These are phyloP conservation scores for Silene vulgaris DNA, from an alignment of 179 eudicot species.

Conservation along the genomic window DNA sequence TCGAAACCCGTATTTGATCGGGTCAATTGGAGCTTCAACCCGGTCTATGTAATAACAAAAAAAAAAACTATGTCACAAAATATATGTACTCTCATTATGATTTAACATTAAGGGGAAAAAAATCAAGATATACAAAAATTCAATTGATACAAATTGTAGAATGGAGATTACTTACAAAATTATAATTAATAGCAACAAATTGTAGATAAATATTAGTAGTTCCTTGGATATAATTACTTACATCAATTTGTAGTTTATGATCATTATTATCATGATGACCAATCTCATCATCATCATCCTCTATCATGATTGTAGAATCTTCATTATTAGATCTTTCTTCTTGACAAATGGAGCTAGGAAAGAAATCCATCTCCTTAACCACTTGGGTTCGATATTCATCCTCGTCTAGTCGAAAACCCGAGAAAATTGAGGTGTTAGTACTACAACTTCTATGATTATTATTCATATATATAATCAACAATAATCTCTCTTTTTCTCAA, in stretches of 20 bases:
- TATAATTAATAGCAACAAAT: no score
- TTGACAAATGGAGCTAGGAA: slow-evolving; percentile 17
- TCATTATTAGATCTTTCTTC: slow-evolving; percentile 5
- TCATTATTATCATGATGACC: slow-evolving; percentile 11
- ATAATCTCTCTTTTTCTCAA: background rate
- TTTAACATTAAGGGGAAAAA: no score
- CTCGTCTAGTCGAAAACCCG: slow-evolving; percentile 8
- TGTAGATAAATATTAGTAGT: no score
- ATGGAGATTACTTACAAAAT: no score
- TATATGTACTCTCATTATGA: no score
- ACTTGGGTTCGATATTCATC: slow-evolving; percentile 20
- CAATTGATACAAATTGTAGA: no score
- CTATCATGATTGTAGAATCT: slow-evolving; percentile 12
- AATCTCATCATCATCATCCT: background rate
- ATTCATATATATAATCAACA: slow-evolving; percentile 14
- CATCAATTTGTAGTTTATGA: slow-evolving; percentile 30
- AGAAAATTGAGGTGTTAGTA: background rate
- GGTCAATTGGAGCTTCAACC: slow-evolving; percentile 37
- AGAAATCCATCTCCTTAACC: slow-evolving; percentile 45
- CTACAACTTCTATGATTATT: slow-evolving; percentile 18
- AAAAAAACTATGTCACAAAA: background rate
- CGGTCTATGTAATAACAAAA: slow-evolving; percentile 24
- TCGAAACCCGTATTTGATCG: slow-evolving; percentile 1
- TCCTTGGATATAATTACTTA: slow-evolving; percentile 13
- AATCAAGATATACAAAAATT: no score